Evolutionary conservation across 2,329 filamentous ascomycete species (phyloP), one percentile per base, ranked within the genome.

Genomic region (Penicillium brasilianum): DNA sequence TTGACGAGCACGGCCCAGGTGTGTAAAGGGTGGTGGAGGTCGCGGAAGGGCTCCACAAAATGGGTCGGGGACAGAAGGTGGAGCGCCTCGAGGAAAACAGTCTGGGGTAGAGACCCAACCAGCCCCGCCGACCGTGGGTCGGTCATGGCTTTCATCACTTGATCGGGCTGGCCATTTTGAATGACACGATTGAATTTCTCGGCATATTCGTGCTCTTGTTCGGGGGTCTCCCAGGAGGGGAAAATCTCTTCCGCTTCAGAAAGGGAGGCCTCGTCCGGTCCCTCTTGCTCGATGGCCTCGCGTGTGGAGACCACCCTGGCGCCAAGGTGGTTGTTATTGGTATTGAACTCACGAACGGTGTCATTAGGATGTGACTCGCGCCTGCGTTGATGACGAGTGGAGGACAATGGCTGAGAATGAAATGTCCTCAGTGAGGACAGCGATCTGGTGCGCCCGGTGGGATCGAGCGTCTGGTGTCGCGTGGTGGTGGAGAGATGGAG

Each of bases 11-110:
- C 77, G 37, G 81, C 71, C 11, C 77, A 76, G 3, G 80, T 72
- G 70, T 89, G 87, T 20, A 86, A 71, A 13, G 82, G 74, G 20
- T 76, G 71, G 55, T 84, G 78, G 18, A 87, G 75, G 22, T 74
- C 69, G 4, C 84, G 76, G 66, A 81, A 79, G 1, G 78, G 77
- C 25, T 77, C 73, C 43, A 86, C 66, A 61, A 85, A 82, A 64
- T 83, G 74, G 25, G 74, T 69, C 0, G 90, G 88, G 59, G 90
- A 87, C 9, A 93, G 74, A 5, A 82, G 80, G 36, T 83, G 82
- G 32, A 93, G 73, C 10, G 90, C 83, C 64, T 90, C 87, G 1
- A 87, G 85, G 69, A 92, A 88, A 0, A 83, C 83, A 1, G 82
- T 78, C 1, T 80, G 73, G 0, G 88, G 81, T 22, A 92, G 72